Percentiles rank a stretch among this genome's conserved stretches.
phyloP scores from a whole-genome alignment of 768 basidiomycete genomes.

The Lentinus brumalis region DNA sequence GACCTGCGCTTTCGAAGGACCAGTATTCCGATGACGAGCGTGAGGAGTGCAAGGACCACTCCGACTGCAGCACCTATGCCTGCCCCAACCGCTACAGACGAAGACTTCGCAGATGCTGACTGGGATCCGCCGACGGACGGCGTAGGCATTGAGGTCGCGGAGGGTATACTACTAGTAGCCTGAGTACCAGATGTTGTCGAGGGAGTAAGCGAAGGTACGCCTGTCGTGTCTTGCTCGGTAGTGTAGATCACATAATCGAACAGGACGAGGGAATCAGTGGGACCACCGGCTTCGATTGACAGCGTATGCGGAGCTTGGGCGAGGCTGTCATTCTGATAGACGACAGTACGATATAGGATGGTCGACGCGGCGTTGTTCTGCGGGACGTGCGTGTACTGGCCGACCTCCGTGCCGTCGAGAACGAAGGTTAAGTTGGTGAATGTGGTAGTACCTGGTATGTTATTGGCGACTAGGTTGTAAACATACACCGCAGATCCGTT shows the following conservation, averaged over 20 bases:
- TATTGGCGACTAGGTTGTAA: neutral
- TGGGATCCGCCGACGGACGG: neutral
- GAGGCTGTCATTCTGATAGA: conserved; percentile 1
- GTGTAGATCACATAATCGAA: conserved; percentile 13
- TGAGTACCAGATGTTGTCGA: neutral
- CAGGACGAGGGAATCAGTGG: neutral
- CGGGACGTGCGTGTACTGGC: conserved; percentile 1
- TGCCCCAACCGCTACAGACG: neutral
- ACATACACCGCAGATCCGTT: conserved; percentile 14
- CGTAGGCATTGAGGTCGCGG: no score
- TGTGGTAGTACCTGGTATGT: conserved; percentile 4
- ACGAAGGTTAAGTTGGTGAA: conserved; percentile 17
- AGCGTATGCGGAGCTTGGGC: neutral
- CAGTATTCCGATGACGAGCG: neutral
- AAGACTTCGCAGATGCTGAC: neutral
- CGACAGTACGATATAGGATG: neutral
- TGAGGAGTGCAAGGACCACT: neutral
- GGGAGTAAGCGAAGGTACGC: neutral
- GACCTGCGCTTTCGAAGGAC: neutral
- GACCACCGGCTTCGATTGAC: neutral
- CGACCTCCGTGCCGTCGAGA: conserved; percentile 7
- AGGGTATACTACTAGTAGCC: no score
- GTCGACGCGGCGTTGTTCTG: neutral
- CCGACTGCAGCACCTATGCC: conserved; percentile 5
- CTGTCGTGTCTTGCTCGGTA: neutral